Evolutionary conservation across 768 basidiomycete genomes (phyloP).

Genomic region (Amanita muscaria): DNA sequence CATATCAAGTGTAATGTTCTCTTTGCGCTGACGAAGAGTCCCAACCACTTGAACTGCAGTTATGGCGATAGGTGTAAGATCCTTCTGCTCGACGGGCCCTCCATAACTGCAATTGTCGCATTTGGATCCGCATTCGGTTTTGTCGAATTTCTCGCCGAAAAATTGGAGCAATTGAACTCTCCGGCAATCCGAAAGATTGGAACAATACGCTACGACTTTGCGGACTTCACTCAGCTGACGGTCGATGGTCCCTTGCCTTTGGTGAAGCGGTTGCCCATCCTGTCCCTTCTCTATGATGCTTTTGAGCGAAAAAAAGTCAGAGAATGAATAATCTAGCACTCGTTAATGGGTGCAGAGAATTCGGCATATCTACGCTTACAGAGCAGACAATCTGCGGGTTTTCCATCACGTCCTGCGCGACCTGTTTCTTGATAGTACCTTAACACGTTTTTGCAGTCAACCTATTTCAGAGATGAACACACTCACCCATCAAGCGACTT

Average conservation of each 20-base stretch:
- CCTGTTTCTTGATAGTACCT: slow-evolving; percentile 97
- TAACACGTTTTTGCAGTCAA: slow-evolving; percentile 6
- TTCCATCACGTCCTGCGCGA: slow-evolving; percentile 87
- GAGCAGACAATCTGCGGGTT: slow-evolving; percentile 75
- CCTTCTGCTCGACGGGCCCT: slow-evolving; percentile 34
- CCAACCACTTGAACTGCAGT: slow-evolving; percentile 52
- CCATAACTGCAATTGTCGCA: slow-evolving; percentile 80
- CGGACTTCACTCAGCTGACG: slow-evolving; percentile 57
- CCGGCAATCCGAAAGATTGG: slow-evolving; percentile 77
- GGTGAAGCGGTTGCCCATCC: slow-evolving; percentile 31
- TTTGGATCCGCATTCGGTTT: slow-evolving; percentile 48
- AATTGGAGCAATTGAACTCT: slow-evolving; percentile 82
- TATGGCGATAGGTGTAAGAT: slow-evolving; percentile 54
- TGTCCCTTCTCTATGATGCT: slow-evolving; percentile 53
- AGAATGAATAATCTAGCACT: slow-evolving; percentile 53
- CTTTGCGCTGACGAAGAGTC: slow-evolving; percentile 30
- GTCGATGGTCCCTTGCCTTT: slow-evolving; percentile 49
- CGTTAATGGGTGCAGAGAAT: slow-evolving; percentile 4
- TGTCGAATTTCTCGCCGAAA: slow-evolving; percentile 77
- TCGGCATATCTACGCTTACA: slow-evolving; percentile 40
- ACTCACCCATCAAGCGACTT: slow-evolving; percentile 75
- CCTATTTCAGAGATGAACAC: not conserved
- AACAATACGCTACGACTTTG: slow-evolving; percentile 72
- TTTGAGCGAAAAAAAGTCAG: slow-evolving; percentile 47
- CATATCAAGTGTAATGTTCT: slow-evolving; percentile 50